Conservation (phyloP, 495 filamentous ascomycete species). For the Penicillium angulare region DNA sequence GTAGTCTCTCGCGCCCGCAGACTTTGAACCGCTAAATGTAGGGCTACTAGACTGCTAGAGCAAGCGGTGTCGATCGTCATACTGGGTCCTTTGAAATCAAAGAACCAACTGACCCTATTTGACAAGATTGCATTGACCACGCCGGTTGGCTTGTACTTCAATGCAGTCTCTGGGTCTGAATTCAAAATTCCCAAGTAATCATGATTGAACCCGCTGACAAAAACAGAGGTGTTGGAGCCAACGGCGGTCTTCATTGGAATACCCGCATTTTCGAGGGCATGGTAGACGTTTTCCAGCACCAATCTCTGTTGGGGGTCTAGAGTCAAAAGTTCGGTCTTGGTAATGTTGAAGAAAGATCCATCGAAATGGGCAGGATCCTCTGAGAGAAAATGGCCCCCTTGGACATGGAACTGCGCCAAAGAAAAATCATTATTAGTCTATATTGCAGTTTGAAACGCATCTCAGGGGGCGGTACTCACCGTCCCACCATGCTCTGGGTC, state of each 20-base stretch:
- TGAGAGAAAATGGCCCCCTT: conserved; percentile 25
- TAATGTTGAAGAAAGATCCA: conserved; percentile 56
- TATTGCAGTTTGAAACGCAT: no score
- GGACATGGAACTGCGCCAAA: conserved; percentile 15
- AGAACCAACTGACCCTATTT: conserved; percentile 44
- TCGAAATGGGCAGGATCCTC: conserved; percentile 46
- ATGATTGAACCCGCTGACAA: conserved; percentile 29
- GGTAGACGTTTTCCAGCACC: conserved; percentile 57
- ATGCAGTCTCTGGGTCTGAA: conserved; percentile 18
- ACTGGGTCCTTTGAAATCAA: conserved; percentile 41
- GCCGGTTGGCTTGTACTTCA: conserved; percentile 29
- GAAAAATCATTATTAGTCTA: neutral
- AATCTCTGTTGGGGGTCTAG: conserved; percentile 50
- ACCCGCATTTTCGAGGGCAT: conserved; percentile 38
- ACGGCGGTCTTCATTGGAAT: conserved; percentile 18
- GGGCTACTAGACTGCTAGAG: conserved; percentile 32
- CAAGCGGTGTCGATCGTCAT: conserved; percentile 39
- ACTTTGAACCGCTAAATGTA: conserved; percentile 44
- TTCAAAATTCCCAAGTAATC: conserved; percentile 24
- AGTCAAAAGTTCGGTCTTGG: conserved; percentile 46
- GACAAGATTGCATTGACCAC: conserved; percentile 38
- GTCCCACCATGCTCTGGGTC: conserved; percentile 30
- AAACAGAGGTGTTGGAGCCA: conserved; percentile 36
- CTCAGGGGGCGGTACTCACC: conserved; percentile 8
- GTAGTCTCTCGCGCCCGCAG: conserved; percentile 39